Conservation (phyloP, 345 rosid species). For the Conringia planisiliqua region DNA sequence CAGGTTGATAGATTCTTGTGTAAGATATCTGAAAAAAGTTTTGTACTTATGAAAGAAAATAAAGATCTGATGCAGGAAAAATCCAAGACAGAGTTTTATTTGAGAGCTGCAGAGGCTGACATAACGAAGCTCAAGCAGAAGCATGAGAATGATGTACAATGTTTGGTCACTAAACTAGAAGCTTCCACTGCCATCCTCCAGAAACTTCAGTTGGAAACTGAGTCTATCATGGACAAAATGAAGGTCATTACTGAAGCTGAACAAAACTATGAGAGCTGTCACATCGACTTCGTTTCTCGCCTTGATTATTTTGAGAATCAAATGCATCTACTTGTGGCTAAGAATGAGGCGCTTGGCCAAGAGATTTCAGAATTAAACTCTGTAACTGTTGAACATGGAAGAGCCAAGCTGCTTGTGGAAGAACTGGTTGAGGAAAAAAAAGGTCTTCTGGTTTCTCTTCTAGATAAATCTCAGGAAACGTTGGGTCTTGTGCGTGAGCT, state of each 20-base stretch:
- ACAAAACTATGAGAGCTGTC: conserved; percentile 45
- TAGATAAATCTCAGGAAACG: conserved; percentile 51
- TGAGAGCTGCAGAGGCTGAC: conserved; percentile 51
- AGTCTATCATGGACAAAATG: conserved; percentile 50
- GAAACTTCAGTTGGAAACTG: conserved; percentile 65
- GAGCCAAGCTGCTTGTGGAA: conserved; percentile 49
- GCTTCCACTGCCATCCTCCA: conserved; percentile 43
- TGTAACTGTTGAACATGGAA: conserved; percentile 53
- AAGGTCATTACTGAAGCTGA: conserved; percentile 52
- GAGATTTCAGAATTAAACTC: conserved; percentile 53
- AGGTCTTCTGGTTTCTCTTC: conserved; percentile 46
- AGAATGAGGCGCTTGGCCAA: conserved; percentile 49
- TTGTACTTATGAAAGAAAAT: conserved; percentile 54
- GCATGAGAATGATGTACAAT: conserved; percentile 44
- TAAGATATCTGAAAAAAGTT: conserved; percentile 45
- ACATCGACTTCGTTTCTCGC: conserved; percentile 50
- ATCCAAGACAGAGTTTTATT: conserved; percentile 41
- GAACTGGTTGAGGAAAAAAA: conserved; percentile 57
- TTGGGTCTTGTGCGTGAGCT: conserved; percentile 46
- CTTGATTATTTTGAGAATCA: conserved; percentile 53
- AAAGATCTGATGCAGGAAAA: conserved; percentile 48
- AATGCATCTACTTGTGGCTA: conserved; percentile 51
- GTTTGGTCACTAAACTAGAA: conserved; percentile 46
- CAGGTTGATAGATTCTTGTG: conserved; percentile 56
- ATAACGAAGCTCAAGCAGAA: conserved; percentile 49